Conservation (phyloP, 2,329 filamentous ascomycete species). For the Nemania diffusa region DNA sequence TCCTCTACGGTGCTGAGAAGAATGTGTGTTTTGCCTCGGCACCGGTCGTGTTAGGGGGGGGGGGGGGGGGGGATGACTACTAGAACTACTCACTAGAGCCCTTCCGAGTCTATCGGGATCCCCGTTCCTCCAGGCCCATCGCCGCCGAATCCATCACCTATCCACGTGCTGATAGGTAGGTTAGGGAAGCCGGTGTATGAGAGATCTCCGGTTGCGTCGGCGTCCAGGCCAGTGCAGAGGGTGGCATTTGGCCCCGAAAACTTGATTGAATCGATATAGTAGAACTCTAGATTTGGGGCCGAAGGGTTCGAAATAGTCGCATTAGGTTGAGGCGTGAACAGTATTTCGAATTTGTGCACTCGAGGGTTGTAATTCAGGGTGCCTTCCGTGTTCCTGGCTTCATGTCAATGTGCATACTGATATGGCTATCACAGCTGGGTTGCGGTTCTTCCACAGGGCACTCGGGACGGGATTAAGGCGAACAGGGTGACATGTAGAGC, state of each 20-base stretch:
- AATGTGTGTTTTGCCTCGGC: neutral
- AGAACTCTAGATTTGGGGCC: conserved; percentile 68
- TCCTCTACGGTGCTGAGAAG: neutral
- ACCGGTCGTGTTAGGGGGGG: too few relatives aligned
- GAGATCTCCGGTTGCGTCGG: conserved; percentile 63
- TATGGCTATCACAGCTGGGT: neutral
- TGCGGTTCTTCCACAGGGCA: neutral
- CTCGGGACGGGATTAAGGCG: neutral
- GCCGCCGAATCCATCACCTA: conserved; percentile 74
- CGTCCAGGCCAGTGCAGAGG: conserved; percentile 72
- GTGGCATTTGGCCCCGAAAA: conserved; percentile 71
- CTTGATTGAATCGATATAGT: conserved; percentile 72
- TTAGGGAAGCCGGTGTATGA: conserved; percentile 68
- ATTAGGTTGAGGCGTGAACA: conserved; percentile 62
- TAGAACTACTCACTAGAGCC: conserved; percentile 57
- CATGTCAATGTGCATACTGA: neutral
- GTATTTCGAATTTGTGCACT: conserved; percentile 73
- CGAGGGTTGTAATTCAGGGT: conserved; percentile 75
- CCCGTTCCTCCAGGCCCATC: conserved; percentile 67
- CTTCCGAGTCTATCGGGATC: conserved; percentile 73
- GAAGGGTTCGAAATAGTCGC: conserved; percentile 65
- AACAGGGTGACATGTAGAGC: neutral
- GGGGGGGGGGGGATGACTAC: neutral
- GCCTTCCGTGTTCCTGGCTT: conserved; percentile 71
- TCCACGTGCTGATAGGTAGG: conserved; percentile 71